Percentiles rank a stretch among this genome's conserved stretches.
These are phyloP conservation scores for Chlorella sp. DNA, from an alignment of 139 green algal genomes.

Conservation along the genomic window DNA sequence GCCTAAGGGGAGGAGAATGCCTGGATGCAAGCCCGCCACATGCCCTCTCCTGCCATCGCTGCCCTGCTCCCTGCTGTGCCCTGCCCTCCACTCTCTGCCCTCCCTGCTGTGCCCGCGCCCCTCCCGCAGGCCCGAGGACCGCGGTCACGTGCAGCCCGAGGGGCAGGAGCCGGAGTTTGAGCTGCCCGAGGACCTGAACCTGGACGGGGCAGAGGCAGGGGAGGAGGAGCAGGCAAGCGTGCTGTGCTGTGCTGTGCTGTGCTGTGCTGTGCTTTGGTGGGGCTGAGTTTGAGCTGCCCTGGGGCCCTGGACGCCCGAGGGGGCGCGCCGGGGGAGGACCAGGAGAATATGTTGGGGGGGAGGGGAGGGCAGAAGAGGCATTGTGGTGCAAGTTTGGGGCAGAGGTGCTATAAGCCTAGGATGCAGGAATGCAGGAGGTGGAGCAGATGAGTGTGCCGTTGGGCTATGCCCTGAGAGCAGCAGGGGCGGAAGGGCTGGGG, in stretches of 20 bases:
- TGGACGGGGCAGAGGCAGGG: constrained; percentile 74
- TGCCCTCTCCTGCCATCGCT: not conserved
- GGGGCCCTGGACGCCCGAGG: no score
- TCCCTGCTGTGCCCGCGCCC: not conserved
- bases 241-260: no score
- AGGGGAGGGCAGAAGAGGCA: not conserved
- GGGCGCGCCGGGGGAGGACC: no score
- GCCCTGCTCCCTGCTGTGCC: not conserved
- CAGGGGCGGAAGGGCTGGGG: not conserved
- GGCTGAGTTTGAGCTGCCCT: no score
- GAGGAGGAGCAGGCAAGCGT: constrained; percentile 1
- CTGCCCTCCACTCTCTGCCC: not conserved
- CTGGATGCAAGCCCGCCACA: not conserved
- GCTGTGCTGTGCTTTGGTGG: no score
- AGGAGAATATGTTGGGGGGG: no score
- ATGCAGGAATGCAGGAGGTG: constrained; percentile 18
- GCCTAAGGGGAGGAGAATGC: no score
- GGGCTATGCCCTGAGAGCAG: not conserved
- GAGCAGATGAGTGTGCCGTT: constrained; percentile 18
- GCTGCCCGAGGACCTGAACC: constrained; percentile 83
- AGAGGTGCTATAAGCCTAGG: no score
- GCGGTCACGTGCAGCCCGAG: constrained; percentile 64
- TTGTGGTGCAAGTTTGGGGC: no score
- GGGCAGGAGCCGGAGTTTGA: constrained; percentile 74
- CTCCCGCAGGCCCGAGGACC: constrained; percentile 78